Evolutionary conservation across 768 basidiomycete genomes (phyloP), one percentile per base, ranked within the genome.

Genomic region (Tephrocybe sp.): DNA sequence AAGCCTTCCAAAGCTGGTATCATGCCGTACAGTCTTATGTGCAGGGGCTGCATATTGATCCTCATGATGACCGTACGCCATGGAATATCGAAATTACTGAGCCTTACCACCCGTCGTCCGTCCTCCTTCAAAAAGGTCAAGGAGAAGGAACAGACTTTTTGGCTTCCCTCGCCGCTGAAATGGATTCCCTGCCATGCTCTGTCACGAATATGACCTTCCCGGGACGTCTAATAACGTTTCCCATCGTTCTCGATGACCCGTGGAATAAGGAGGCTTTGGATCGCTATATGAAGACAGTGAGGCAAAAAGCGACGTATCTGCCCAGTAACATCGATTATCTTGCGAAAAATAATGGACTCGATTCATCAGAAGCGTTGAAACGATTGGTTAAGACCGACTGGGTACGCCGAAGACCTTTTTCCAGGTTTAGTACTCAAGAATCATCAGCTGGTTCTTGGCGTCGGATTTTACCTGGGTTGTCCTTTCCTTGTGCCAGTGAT

Each of bases 301-400:
- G 86, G 9, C 71, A 76, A 41, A 75, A 75, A 44, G 85, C 85
- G 0, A 81, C 80, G 1, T 89, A 88, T 63, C 67, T 89, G 0
- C 86, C 85, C 0, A 83, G 79, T 61, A 88, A 89, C 56, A 67
- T 86, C 30, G 80, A 84, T 33, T 87, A 87, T 58, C 73, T 88
- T 1, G 83, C 83, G 0, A 69, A 67, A 33, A 85, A 84, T 38
- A 86, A 85, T 56, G 84, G 84, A 0, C 65, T 86, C 9, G 56
- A 66, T 4, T 56, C 71, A 1, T 62, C 65, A 15, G 80, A 80
- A 30, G 76, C 73, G 0, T 55, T 82, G 44, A 62, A 68, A 18
- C 70, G 79, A 50, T 63, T 86, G 8, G 64, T 78, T 8, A 68
- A 62, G 14, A 78, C 79, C 4, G 75, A 76, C 56, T 83, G 76